phyloP scores from a whole-genome alignment of 768 basidiomycete genomes.

The Rhizopogon rudus region DNA sequence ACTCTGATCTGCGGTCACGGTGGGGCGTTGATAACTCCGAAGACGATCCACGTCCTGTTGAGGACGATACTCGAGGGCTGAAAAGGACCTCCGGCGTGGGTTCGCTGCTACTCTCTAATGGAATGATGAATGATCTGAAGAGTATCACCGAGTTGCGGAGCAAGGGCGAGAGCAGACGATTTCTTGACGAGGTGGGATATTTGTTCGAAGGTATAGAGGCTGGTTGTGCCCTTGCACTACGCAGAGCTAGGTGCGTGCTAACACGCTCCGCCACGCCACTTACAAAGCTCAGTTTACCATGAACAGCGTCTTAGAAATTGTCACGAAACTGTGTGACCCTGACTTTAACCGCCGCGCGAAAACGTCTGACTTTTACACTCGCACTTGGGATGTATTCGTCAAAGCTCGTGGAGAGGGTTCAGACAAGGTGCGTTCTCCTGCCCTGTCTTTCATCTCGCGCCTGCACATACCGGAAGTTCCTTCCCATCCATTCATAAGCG shows the following conservation, averaged over 20 bases:
- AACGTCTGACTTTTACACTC: conserved; percentile 64
- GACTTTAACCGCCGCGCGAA: conserved; percentile 81
- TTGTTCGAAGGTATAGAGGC: conserved; percentile 73
- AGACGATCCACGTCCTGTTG: conserved; percentile 50
- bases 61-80: conserved; percentile 8
- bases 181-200: conserved; percentile 82
- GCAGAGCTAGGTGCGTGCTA: conserved; percentile 57
- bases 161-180: conserved; percentile 75
- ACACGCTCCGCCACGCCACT: background rate
- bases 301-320: conserved; percentile 68
- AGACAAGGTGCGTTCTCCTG: conserved; percentile 46
- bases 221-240: conserved; percentile 46
- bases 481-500: background rate
- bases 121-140: conserved; percentile 70
- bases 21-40: conserved; percentile 83
- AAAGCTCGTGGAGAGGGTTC: conserved; percentile 53
- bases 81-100: conserved; percentile 15
- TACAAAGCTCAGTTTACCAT: background rate
- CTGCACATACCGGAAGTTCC: background rate
- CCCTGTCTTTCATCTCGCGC: background rate
- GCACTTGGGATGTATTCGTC: conserved; percentile 64
- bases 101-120: conserved; percentile 42
- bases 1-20: conserved; percentile 64
- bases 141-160: conserved; percentile 78
- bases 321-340: conserved; percentile 63